Evolutionary conservation across 176 grass and related monocot species (phyloP).

Genomic region (Melocanna baccifera): DNA sequence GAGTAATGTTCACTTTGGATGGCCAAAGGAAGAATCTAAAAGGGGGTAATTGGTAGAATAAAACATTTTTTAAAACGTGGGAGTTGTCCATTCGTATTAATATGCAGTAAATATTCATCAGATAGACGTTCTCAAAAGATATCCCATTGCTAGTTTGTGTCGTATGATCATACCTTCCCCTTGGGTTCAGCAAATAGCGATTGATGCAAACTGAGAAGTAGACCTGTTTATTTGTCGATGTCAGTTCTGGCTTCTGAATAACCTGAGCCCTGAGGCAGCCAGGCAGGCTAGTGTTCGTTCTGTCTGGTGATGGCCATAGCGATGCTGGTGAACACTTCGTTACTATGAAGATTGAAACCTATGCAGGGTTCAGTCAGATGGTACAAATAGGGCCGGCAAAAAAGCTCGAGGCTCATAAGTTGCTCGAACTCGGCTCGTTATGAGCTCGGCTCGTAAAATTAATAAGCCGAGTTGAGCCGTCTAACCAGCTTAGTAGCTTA

Average conservation of each 20-base stretch:
- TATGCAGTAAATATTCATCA: background rate
- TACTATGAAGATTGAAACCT: background rate
- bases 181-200: background rate
- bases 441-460: too few species aligned
- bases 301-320: background rate
- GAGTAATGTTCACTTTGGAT: background rate
- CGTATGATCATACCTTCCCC: background rate
- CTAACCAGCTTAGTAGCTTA: too few species aligned
- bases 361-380: background rate
- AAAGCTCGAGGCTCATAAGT: too few species aligned
- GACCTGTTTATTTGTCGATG: background rate
- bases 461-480: too few species aligned
- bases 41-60: background rate
- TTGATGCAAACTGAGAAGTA: background rate
- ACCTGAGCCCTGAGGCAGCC: background rate
- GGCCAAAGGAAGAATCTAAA: background rate
- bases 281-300: background rate
- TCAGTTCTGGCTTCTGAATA: constrained; percentile 15
- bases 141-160: background rate
- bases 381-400: background rate
- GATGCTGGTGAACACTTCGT: constrained; percentile 9
- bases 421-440: too few species aligned
- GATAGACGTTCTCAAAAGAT: background rate
- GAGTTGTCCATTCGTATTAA: background rate
- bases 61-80: background rate